phyloP scores from a whole-genome alignment of 2,329 filamentous ascomycete genomes.

The Stenocarpella maydis region DNA sequence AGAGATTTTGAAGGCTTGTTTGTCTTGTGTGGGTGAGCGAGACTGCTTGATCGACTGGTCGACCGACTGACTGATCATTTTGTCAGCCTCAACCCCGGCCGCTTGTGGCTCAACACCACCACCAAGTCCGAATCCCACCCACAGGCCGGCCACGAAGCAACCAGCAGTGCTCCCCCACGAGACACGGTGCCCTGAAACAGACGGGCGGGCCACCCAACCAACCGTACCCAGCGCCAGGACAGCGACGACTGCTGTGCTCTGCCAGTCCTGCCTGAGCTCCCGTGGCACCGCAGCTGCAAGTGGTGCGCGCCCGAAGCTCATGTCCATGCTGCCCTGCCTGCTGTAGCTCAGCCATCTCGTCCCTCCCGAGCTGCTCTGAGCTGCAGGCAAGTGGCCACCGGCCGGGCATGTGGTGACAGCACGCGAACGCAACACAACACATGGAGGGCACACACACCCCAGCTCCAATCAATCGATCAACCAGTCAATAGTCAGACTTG shows the following conservation, averaged over 20 bases:
- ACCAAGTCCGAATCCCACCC: neutral
- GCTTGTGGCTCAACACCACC: neutral
- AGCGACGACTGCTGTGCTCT: neutral
- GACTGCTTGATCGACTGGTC: too few relatives aligned
- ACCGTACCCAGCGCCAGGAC: too few relatives aligned
- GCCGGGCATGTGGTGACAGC: conserved; percentile 6
- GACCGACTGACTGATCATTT: conserved; percentile 6
- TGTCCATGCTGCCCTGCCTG: neutral
- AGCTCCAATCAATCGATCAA: neutral
- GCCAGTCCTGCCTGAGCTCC: neutral
- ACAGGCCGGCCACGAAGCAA: neutral
- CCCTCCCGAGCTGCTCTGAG: neutral
- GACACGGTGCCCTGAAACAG: conserved; percentile 1
- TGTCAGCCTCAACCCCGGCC: neutral
- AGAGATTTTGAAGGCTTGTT: neutral
- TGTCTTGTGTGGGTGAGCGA: too few relatives aligned
- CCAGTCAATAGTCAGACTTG: too few relatives aligned
- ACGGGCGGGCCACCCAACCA: neutral
- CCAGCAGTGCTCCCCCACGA: neutral
- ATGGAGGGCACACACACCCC: neutral
- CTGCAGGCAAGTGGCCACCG: neutral
- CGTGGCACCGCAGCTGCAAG: conserved; percentile 10
- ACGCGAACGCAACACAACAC: neutral
- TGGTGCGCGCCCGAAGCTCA: neutral
- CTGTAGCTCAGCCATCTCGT: conserved; percentile 5